Evolutionary conservation across 495 filamentous ascomycete species (phyloP), one percentile per base, ranked within the genome.

Genomic region (Aspergillus olivimuriae): DNA sequence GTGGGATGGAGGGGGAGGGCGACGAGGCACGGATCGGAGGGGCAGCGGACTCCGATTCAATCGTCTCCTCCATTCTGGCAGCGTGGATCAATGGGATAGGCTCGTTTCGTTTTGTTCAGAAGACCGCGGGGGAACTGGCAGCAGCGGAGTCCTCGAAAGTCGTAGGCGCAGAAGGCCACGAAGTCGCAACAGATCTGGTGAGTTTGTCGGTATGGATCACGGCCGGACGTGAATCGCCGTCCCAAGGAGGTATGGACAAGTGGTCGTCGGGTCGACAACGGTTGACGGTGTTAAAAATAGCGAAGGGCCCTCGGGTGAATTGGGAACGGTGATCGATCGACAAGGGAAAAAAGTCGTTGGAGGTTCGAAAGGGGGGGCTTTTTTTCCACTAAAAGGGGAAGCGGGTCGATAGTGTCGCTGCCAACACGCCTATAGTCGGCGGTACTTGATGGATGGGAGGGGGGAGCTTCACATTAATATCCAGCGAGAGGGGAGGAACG

Each of bases 1-100:
- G n/a, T n/a, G n/a, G n/a, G n/a, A n/a, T n/a, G n/a, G n/a, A 75
- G 12, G 73, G 73, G 34, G 80, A 83, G 38, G 83, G 83, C 28
- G 83, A 81, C 6, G 83, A 58, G 18, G 58, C 58, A 10, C 64
- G 62, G 41, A 55, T 50, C 15, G 60, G 59, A 45, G 53, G 49
- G 40, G 54, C 46, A 20, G 35, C 39, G 36, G 55, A 32, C 32
- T 62, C 60, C 26, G 47, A 41, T 14, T 62, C 65, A 26, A 56
- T 41, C 18, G 60, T 47, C 21, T 64, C 64, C 20, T 66, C 63
- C 67, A 71, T 69, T 31, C 15, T 43, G 21, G 32, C 44, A 46
- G 37, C 44, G 48, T 44, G 26, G 47, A 39, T 50, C 43, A 35
- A 34, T 37, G 16, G 38, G 34, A 31, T 30, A 43, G 46, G 36